These are phyloP conservation scores for Amanita polypyramis DNA, from an alignment of 768 basidiomycete genomes.

Conservation along the genomic window DNA sequence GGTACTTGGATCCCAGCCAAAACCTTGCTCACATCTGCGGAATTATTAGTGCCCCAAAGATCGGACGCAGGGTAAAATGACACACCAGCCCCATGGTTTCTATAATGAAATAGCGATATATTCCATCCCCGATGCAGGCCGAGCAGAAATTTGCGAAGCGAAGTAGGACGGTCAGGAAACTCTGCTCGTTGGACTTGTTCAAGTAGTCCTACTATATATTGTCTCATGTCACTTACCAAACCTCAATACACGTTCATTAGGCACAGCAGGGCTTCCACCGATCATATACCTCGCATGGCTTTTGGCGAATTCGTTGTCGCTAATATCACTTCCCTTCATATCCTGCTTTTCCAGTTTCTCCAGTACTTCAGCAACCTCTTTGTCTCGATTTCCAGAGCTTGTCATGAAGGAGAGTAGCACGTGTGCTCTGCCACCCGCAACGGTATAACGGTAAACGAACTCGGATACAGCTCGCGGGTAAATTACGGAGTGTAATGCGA, in stretches of 20 bases:
- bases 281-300: slow-evolving; percentile 92
- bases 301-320: slow-evolving; percentile 93
- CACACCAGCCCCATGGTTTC: slow-evolving; percentile 93
- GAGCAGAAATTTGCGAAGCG: slow-evolving; percentile 81
- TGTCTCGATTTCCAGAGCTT: slow-evolving; percentile 42
- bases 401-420: slow-evolving; percentile 89
- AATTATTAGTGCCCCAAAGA: not conserved
- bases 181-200: slow-evolving; percentile 33
- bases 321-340: slow-evolving; percentile 85
- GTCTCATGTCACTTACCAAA: slow-evolving; percentile 57
- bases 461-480: slow-evolving; percentile 92
- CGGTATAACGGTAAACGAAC: slow-evolving; percentile 87
- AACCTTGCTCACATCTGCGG: slow-evolving; percentile 80
- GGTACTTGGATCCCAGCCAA: slow-evolving; percentile 93
- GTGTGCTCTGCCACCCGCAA: slow-evolving; percentile 59
- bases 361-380: slow-evolving; percentile 59
- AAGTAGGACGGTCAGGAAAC: slow-evolving; percentile 92
- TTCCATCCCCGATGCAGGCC: slow-evolving; percentile 84
- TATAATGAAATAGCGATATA: slow-evolving; percentile 94
- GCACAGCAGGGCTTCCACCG: slow-evolving; percentile 69
- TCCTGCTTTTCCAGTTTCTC: slow-evolving; percentile 48
- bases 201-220: not conserved
- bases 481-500: slow-evolving; percentile 77
- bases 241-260: slow-evolving; percentile 81
- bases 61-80: slow-evolving; percentile 8